Conservation (phyloP, 2,329 filamentous ascomycete species). For the Nothomitra cinnamomea region DNA sequence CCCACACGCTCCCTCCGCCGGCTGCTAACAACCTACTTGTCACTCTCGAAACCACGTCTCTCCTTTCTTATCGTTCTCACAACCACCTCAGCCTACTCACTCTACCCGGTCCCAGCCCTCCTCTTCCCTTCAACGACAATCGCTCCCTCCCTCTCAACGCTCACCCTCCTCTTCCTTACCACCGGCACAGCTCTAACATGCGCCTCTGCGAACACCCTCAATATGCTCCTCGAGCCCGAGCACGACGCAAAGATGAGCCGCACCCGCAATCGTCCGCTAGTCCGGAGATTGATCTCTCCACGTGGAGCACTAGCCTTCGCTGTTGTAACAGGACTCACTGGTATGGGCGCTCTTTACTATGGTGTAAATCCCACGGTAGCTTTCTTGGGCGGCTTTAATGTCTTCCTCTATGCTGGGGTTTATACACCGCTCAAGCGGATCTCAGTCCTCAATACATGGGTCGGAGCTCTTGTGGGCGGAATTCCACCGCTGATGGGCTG, state of each 20-base stretch:
- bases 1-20: constrained; percentile 43
- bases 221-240: constrained; percentile 88
- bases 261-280: constrained; percentile 80
- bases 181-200: constrained; percentile 74
- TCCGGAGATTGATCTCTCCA: constrained; percentile 58
- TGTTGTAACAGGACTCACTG: constrained; percentile 48
- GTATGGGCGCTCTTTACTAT: constrained; percentile 59
- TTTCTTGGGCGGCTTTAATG: constrained; percentile 69
- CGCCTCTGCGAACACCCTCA: constrained; percentile 84
- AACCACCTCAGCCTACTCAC: constrained; percentile 75
- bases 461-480: constrained; percentile 78
- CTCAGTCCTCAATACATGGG: constrained; percentile 81
- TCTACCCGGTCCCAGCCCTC: constrained; percentile 83
- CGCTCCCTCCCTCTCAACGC: constrained; percentile 66
- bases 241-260: constrained; percentile 87
- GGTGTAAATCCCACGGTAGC: constrained; percentile 92
- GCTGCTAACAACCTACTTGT: constrained; percentile 62
- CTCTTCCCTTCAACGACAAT: constrained; percentile 50
- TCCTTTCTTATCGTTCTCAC: constrained; percentile 82
- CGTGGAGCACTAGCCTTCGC: constrained; percentile 65
- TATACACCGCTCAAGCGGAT: constrained; percentile 90
- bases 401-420: constrained; percentile 72
- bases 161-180: constrained; percentile 86
- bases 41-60: constrained; percentile 87
- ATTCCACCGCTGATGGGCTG: constrained; percentile 97